Percentiles rank a stretch among this genome's conserved stretches.
phyloP scores from a whole-genome alignment of 2,329 filamentous ascomycete genomes.

The Pyrenochaeta sp. region DNA sequence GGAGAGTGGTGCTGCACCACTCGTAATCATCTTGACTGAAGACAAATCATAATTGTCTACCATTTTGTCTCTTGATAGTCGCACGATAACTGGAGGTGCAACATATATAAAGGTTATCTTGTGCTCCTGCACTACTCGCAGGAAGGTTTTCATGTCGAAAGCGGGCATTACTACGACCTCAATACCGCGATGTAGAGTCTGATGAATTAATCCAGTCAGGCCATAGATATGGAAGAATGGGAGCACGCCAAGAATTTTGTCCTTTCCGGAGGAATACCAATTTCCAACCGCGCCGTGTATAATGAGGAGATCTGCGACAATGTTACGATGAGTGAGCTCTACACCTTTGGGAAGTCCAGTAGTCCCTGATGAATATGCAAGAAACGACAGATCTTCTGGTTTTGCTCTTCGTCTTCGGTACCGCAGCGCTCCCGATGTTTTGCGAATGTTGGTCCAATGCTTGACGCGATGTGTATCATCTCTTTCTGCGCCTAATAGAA shows the following conservation, averaged over 20 bases:
- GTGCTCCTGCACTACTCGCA: slow-evolving; percentile 75
- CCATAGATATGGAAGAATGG: slow-evolving; percentile 94
- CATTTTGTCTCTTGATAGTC: slow-evolving; percentile 77
- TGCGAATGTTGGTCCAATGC: slow-evolving; percentile 76
- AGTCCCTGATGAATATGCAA: slow-evolving; percentile 65
- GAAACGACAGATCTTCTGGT: slow-evolving; percentile 77
- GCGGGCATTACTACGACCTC: slow-evolving; percentile 74
- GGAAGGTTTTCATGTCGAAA: slow-evolving; percentile 83
- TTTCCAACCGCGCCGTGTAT: slow-evolving; percentile 84
- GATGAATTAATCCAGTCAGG: slow-evolving; percentile 76
- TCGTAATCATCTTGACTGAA: slow-evolving; percentile 82
- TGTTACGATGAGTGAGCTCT: slow-evolving; percentile 55
- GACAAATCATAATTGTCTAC: slow-evolving; percentile 82
- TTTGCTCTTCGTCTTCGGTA: slow-evolving; percentile 68
- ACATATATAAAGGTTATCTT: slow-evolving; percentile 80
- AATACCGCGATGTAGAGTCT: slow-evolving; percentile 71
- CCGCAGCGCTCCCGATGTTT: slow-evolving; percentile 66
- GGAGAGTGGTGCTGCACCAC: slow-evolving; percentile 83
- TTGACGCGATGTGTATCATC: slow-evolving; percentile 67
- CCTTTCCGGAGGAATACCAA: slow-evolving; percentile 70
- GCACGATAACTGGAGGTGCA: slow-evolving; percentile 82
- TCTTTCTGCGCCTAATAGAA: slow-evolving; percentile 74
- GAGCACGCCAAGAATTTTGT: slow-evolving; percentile 78
- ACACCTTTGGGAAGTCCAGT: slow-evolving; percentile 57
- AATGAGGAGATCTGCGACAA: slow-evolving; percentile 75